Percentiles rank a stretch among this genome's conserved stretches.
Evolutionary conservation across 257 asterid species (phyloP).

Genomic region (Forsythia suspensa): DNA sequence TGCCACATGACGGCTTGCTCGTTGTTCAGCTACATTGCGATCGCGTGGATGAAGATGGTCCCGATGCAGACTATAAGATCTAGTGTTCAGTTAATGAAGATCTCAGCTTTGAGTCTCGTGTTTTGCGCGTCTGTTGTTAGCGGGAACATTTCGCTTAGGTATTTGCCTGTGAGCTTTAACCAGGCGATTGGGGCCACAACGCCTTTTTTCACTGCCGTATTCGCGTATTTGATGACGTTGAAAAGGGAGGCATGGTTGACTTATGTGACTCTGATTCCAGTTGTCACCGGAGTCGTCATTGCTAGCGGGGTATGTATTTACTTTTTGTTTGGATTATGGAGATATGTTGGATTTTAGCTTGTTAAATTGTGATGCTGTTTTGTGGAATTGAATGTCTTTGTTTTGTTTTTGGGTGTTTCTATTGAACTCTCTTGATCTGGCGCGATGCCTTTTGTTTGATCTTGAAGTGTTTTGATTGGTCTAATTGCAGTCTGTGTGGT

Average conservation of each 20-base stretch:
- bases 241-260: slow-evolving; percentile 85
- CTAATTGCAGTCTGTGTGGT: neutral
- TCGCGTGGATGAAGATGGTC: slow-evolving; percentile 87
- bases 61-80: slow-evolving; percentile 93
- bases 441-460: neutral
- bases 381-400: neutral
- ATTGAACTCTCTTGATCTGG: neutral
- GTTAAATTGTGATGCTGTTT: slow-evolving; percentile 2
- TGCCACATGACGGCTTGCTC: slow-evolving; percentile 93
- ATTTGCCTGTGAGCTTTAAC: slow-evolving; percentile 83
- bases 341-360: neutral
- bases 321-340: neutral
- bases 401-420: neutral
- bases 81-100: slow-evolving; percentile 79
- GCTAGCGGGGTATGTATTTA: slow-evolving; percentile 72
- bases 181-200: slow-evolving; percentile 94
- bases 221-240: slow-evolving; percentile 70
- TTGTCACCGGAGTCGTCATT: slow-evolving; percentile 75
- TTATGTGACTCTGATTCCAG: slow-evolving; percentile 67
- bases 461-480: slow-evolving; percentile 11
- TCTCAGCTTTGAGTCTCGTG: slow-evolving; percentile 71
- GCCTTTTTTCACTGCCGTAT: slow-evolving; percentile 82
- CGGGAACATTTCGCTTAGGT: slow-evolving; percentile 76
- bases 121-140: slow-evolving; percentile 88
- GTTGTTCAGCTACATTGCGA: slow-evolving; percentile 80